These are phyloP conservation scores for Boechera retrofracta DNA, from an alignment of 345 rosid genomes.

Conservation along the genomic window DNA sequence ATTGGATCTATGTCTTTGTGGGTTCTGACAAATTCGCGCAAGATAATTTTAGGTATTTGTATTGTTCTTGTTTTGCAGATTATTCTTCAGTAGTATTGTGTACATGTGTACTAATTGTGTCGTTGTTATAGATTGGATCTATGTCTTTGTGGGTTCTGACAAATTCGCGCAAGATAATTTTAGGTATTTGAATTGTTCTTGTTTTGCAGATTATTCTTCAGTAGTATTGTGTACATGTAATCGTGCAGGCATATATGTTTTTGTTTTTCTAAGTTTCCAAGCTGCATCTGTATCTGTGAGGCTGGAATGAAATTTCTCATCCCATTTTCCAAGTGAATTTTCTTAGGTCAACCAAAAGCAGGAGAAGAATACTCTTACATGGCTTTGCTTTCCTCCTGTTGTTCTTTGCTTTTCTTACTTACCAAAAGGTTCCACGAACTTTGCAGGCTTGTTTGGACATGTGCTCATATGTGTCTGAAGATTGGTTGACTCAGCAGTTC, in stretches of 20 bases:
- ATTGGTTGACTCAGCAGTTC: slow-evolving; percentile 43
- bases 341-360: slow-evolving; percentile 19
- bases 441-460: slow-evolving; percentile 50
- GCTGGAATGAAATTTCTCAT: slow-evolving; percentile 18
- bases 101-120: neutral
- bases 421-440: slow-evolving; percentile 42
- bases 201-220: slow-evolving; percentile 26
- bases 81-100: too few species aligned
- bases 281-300: slow-evolving; percentile 23
- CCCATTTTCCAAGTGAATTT: neutral
- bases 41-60: neutral
- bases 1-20: slow-evolving; percentile 22
- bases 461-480: slow-evolving; percentile 44
- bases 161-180: neutral
- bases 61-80: slow-evolving; percentile 7
- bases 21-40: neutral
- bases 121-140: slow-evolving; percentile 2
- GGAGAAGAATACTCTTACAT: slow-evolving; percentile 8
- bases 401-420: slow-evolving; percentile 32
- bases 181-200: slow-evolving; percentile 14
- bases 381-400: neutral
- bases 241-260: neutral
- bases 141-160: slow-evolving; percentile 4
- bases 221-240: slow-evolving; percentile 20
- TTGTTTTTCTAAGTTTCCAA: slow-evolving; percentile 14